Evolutionary conservation across 1,284 basidiomycete genomes (phyloP), one percentile per base, ranked within the genome.

Genomic region (Rhodotorula sp.): DNA sequence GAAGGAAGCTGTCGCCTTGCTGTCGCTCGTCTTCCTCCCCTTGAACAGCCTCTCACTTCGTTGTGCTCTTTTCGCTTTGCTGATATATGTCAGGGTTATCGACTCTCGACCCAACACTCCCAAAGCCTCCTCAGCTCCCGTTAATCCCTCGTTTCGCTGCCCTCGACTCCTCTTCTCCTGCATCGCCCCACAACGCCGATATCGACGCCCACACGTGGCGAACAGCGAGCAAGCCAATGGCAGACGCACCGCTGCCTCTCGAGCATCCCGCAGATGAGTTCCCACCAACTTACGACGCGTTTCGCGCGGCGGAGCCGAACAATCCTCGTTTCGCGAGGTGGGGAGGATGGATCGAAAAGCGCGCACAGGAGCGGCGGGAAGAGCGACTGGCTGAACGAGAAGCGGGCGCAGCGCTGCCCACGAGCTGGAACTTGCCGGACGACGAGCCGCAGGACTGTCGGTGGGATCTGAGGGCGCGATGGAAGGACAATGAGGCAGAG

Each of bases 301-400:
- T 59, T 4, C 60, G 46, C 1, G 28, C n/a, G 16, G 26, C 50
- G 1, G 64, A 60, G 48, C 60, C 64, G 0, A 22, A n/a, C 31
- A 68, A 66, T 22, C 48, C 61, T 9, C 64, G 70, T 2, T 72
- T 72, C 48, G 65, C 63, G 0, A 47, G 64, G 11, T 73, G 64
- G 64, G 37, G 48, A 9, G 30, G 46, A 20, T 73, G 70, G 71
- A 57, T 73, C 46, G 66, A 70, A 28, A 68, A 70, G 22, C 40
- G 69, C 20, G 66, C 63, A 0, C 26, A 22, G 1, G 66, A 68
- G 34, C 59, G 63, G 28, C 59, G 51, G 44, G 48, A 51, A 4
- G 65, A 70, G 30, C 40, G 55, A 7, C 44, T 56, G 0, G n/a
- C 55, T 10, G 16, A 40, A 3, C 28, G 54, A 6, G 51, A 22